Conservation (phyloP, 352 stramenopile genomes). For the Globisporangium middletonii region DNA sequence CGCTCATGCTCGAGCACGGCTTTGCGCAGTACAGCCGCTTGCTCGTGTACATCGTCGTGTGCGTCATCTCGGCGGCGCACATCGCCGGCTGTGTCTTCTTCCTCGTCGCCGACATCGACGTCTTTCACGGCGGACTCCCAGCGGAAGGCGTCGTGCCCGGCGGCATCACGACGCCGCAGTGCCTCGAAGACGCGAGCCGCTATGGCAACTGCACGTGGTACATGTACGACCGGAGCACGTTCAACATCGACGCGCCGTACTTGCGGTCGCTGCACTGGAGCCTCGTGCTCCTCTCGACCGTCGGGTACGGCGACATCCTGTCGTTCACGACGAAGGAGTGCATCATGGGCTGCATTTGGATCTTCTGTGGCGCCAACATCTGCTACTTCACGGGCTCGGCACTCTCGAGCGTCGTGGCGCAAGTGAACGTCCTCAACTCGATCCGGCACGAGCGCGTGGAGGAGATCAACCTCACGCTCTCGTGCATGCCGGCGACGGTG, state of each 20-base stretch:
- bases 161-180: slow-evolving; percentile 3
- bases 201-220: slow-evolving; percentile 72
- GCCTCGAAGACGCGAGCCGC: slow-evolving; percentile 20
- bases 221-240: slow-evolving; percentile 59
- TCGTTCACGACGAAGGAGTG: slow-evolving; percentile 32
- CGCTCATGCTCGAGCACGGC: slow-evolving; percentile 39
- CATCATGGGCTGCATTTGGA: slow-evolving; percentile 53
- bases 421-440: slow-evolving; percentile 38
- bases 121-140: slow-evolving; percentile 41
- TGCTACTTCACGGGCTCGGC: slow-evolving; percentile 65
- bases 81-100: slow-evolving; percentile 57
- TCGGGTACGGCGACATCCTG: slow-evolving; percentile 44
- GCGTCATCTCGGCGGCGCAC: slow-evolving; percentile 34
- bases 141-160: slow-evolving; percentile 9
- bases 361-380: slow-evolving; percentile 66
- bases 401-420: slow-evolving; percentile 47
- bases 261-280: slow-evolving; percentile 65
- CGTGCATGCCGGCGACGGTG: slow-evolving; percentile 28
- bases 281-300: slow-evolving; percentile 62
- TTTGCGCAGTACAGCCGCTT: slow-evolving; percentile 32
- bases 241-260: slow-evolving; percentile 54
- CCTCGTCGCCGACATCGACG: slow-evolving; percentile 31
- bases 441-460: slow-evolving; percentile 50
- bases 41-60: slow-evolving; percentile 44
- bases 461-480: slow-evolving; percentile 53